Evolutionary conservation across 2,329 filamentous ascomycete genomes (phyloP), one percentile per base, ranked within the genome.

Genomic region (Penicillium capsulatum): DNA sequence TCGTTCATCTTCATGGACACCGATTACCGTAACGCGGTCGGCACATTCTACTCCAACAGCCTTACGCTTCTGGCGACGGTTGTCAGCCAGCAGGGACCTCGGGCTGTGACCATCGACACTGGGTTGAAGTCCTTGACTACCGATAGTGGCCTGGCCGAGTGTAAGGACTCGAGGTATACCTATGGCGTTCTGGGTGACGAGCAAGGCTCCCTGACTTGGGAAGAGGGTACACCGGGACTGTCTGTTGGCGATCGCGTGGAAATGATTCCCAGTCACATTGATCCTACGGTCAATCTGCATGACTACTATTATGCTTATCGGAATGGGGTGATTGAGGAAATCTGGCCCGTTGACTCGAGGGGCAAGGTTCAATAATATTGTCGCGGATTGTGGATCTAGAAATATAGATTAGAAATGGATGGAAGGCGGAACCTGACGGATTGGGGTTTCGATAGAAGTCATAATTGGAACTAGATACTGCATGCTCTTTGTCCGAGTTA

Each of bases 1-100:
- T 74, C 70, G 0, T 77, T 77, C 42, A 67, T 77, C 39, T 77
- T 77, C 52, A 77, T 77, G 74, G 74, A 77, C 40, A 74, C 73
- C 2, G 74, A 77, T 49, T 77, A 77, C 47, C 67, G 73, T 3
- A 72, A 73, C 36, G 74, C 74, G 0, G 63, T 77, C 0, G 74
- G 74, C 1, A 58, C 62, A 0, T 67, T 68, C 38, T 77, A 72
- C 50, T 61, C 63, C 0, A 70, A 76, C 46, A 75, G 71, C 32
- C 45, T 76, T 17, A 72, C 71, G 0, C 64, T 76, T 5, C 46
- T 75, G 14, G 64, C 71, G 0, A 75, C 73, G 0, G 72, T 75
- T 0, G 44, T 76, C 13, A 74, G 70, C 58, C 63, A 65, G 41
- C 72, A 74, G 48, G 70, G 68, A 0, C 57, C 63, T 0, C 63